A percentile compares a stretch with the other conserved stretches of the same genome.
Evolutionary conservation across 1,284 basidiomycete species (phyloP).

Genomic region (Malassezia japonica): DNA sequence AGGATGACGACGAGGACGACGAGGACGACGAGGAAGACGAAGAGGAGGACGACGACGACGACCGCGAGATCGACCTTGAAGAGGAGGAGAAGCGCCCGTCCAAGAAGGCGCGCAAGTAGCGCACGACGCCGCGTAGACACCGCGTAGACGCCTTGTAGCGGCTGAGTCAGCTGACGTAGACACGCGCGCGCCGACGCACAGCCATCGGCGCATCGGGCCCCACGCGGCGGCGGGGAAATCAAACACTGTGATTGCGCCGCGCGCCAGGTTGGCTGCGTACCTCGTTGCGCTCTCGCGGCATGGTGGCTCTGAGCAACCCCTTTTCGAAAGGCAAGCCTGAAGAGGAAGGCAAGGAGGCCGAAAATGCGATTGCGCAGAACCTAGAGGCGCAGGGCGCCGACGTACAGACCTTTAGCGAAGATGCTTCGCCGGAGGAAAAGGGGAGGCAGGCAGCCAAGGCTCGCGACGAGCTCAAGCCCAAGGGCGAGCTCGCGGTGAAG

Average conservation of each 20-base stretch:
- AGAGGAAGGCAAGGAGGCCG: constrained; percentile 16
- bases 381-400: constrained; percentile 30
- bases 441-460: constrained; percentile 30
- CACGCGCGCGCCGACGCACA: no score
- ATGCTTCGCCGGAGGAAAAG: constrained; percentile 40
- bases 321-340: not conserved
- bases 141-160: not conserved
- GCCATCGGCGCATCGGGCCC: no score
- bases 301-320: constrained; percentile 8
- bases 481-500: constrained; percentile 16
- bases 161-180: no score
- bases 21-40: constrained; percentile 31
- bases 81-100: constrained; percentile 34
- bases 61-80: constrained; percentile 41
- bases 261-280: no score
- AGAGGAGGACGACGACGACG: constrained; percentile 38
- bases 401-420: constrained; percentile 35
- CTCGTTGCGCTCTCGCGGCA: not conserved
- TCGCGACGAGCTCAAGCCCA: constrained; percentile 25
- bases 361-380: constrained; percentile 23
- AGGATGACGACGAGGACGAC: constrained; percentile 35
- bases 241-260: no score
- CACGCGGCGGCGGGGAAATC: no score
- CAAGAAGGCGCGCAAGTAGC: constrained; percentile 32
- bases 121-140: not conserved